phyloP scores from a whole-genome alignment of 2,329 filamentous ascomycete genomes.

The Fusarium austroafricanum region DNA sequence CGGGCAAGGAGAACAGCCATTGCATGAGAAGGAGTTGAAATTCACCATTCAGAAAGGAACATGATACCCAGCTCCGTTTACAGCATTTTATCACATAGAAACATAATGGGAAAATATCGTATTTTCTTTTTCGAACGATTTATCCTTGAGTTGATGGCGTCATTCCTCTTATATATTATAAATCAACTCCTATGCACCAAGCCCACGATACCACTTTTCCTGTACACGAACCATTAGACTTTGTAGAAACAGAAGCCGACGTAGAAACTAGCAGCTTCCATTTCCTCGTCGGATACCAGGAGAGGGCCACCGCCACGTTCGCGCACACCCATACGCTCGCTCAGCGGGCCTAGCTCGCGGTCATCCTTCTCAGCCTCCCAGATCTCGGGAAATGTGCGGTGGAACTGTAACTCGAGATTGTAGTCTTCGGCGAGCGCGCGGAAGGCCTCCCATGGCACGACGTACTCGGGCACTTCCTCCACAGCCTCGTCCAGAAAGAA shows the following conservation, averaged over 20 bases:
- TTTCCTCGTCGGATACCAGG: constrained; percentile 84
- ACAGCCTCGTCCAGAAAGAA: constrained; percentile 97
- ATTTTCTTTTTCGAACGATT: constrained; percentile 18
- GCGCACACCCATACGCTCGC: constrained; percentile 95
- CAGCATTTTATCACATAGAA: constrained; percentile 26
- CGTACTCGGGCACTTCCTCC: constrained; percentile 95
- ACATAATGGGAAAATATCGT: constrained; percentile 35
- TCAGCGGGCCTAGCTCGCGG: constrained; percentile 80
- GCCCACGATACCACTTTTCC: neutral
- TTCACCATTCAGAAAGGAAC: constrained; percentile 38
- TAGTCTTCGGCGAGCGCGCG: constrained; percentile 95
- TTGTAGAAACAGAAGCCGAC: constrained; percentile 98
- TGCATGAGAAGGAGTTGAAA: constrained; percentile 43
- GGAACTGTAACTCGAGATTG: constrained; percentile 94
- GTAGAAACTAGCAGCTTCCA: constrained; percentile 93
- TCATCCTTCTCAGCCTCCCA: constrained; percentile 94
- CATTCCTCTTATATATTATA: constrained; percentile 6
- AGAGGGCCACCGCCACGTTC: constrained; percentile 74
- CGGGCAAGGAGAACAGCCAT: neutral
- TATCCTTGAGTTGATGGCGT: neutral
- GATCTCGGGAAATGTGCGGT: constrained; percentile 89
- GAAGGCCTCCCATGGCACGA: constrained; percentile 98
- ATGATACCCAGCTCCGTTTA: constrained; percentile 50
- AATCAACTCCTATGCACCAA: constrained; percentile 1
- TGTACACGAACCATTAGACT: constrained; percentile 62